Percentiles rank a stretch among this genome's conserved stretches.
Conservation (phyloP, 352 stramenopile genomes). For the Phytophthora hibernalis region DNA sequence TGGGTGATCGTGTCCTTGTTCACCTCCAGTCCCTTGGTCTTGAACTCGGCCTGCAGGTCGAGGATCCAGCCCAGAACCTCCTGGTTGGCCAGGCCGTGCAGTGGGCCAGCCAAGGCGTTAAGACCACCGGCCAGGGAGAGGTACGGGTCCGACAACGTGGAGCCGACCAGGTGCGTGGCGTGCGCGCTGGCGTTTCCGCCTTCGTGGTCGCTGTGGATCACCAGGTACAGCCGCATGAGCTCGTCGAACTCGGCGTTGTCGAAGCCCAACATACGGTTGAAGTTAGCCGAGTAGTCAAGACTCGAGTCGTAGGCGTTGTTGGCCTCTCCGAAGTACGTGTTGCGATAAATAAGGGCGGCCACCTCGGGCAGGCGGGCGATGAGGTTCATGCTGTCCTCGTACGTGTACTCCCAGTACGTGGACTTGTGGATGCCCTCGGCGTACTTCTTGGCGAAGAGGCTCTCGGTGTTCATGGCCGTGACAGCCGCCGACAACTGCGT, state of each 20-base stretch:
- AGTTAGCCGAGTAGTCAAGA: conserved; percentile 99
- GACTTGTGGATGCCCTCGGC: conserved; percentile 97
- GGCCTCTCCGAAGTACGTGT: conserved; percentile 98
- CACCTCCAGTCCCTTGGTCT: conserved; percentile 95
- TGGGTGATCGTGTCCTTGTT: conserved; percentile 99
- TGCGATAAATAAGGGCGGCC: conserved; percentile 98
- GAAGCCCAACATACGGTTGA: conserved; percentile 98
- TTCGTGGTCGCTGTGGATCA: conserved; percentile 99
- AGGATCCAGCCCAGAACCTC: conserved; percentile 96
- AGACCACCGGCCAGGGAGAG: conserved; percentile 96
- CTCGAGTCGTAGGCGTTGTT: conserved; percentile 93
- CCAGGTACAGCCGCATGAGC: conserved; percentile 99
- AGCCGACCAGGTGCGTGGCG: conserved; percentile 98
- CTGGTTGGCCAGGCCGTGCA: conserved; percentile 99
- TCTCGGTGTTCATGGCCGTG: conserved; percentile 95
- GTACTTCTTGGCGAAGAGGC: conserved; percentile 97
- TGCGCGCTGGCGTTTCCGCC: conserved; percentile 98
- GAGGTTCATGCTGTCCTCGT: conserved; percentile 99
- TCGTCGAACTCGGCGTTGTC: conserved; percentile 97
- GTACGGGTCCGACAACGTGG: conserved; percentile 98
- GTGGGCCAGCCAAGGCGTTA: conserved; percentile 97
- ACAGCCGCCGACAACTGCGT: conserved; percentile 97
- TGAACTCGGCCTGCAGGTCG: conserved; percentile 96
- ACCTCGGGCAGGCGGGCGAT: conserved; percentile 98
- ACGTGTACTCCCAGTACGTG: conserved; percentile 97